Evolutionary conservation across 257 asterid genomes (phyloP).

Genomic region (Nicotiana sylvestris): DNA sequence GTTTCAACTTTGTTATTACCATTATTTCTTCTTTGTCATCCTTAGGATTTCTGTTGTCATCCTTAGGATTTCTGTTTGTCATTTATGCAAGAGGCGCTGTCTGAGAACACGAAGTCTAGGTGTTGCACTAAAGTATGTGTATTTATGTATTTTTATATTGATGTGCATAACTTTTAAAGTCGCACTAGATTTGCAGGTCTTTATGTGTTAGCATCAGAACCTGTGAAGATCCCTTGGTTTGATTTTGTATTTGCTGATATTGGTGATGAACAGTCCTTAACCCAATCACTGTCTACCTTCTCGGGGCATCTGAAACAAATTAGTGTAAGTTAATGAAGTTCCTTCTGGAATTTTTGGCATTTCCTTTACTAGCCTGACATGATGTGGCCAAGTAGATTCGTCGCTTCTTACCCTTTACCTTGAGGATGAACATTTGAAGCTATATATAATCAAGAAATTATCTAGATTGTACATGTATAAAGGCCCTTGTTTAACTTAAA

Average conservation of each 20-base stretch:
- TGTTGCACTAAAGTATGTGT: background rate
- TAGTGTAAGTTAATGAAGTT: conserved; percentile 55
- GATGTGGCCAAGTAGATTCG: background rate
- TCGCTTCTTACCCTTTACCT: background rate
- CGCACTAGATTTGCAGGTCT: conserved; percentile 53
- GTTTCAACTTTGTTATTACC: background rate
- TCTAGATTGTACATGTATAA: background rate
- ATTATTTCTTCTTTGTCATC: background rate
- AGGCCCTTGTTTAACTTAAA: background rate
- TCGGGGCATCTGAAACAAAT: conserved; percentile 98
- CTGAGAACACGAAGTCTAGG: background rate
- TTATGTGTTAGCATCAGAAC: conserved; percentile 84
- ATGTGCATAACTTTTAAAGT: background rate
- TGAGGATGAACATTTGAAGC: background rate
- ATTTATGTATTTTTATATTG: background rate
- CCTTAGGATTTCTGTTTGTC: background rate
- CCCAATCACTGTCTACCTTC: conserved; percentile 95
- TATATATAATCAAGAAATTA: background rate
- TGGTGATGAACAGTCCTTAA: conserved; percentile 94
- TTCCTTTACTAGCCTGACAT: background rate
- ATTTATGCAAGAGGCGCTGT: background rate
- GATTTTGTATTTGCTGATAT: conserved; percentile 95
- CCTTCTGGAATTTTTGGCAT: conserved; percentile 5
- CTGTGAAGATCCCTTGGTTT: conserved; percentile 94
- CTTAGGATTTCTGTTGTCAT: background rate